These are phyloP conservation scores for Nakazawaea peltata DNA, from an alignment of 805 yeast species.

Conservation along the genomic window DNA sequence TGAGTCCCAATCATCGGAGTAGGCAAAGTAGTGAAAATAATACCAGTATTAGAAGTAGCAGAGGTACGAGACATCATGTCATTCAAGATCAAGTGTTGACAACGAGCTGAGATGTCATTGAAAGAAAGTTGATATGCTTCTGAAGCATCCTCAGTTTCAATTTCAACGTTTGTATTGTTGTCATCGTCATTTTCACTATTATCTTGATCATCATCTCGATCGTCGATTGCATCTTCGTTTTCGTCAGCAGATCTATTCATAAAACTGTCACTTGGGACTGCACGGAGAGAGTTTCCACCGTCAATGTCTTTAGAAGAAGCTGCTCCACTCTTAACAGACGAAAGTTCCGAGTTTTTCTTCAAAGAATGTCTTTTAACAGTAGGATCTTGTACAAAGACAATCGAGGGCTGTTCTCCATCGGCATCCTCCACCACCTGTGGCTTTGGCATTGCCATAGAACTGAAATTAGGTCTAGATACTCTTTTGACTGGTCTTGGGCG, in stretches of 20 bases:
- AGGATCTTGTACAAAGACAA: constrained; percentile 45
- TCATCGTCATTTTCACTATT: background rate
- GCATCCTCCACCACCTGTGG: constrained; percentile 63
- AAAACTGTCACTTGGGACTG: background rate
- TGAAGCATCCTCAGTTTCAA: no score
- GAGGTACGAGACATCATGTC: constrained; percentile 73
- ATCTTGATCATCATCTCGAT: background rate
- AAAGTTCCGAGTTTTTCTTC: constrained; percentile 8
- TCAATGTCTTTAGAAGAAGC: background rate
- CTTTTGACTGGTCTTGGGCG: constrained; percentile 5
- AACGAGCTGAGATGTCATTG: constrained; percentile 84
- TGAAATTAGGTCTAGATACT: constrained; percentile 50
- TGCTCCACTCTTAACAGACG: background rate
- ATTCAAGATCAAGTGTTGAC: constrained; percentile 83
- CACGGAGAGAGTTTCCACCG: background rate
- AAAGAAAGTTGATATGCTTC: constrained; percentile 43
- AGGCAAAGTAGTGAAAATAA: constrained; percentile 85
- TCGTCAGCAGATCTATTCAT: no score
- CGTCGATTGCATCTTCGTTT: no score
- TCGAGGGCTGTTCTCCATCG: constrained; percentile 59
- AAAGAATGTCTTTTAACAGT: constrained; percentile 9
- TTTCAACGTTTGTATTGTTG: no score
- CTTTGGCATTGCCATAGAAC: constrained; percentile 65
- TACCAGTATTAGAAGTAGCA: constrained; percentile 44
- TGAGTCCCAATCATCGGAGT: constrained; percentile 83